Percentiles rank a stretch among this genome's conserved stretches.
Evolutionary conservation across 352 stramenopile species (phyloP).

Genomic region (Phytopythium ostracodes): DNA sequence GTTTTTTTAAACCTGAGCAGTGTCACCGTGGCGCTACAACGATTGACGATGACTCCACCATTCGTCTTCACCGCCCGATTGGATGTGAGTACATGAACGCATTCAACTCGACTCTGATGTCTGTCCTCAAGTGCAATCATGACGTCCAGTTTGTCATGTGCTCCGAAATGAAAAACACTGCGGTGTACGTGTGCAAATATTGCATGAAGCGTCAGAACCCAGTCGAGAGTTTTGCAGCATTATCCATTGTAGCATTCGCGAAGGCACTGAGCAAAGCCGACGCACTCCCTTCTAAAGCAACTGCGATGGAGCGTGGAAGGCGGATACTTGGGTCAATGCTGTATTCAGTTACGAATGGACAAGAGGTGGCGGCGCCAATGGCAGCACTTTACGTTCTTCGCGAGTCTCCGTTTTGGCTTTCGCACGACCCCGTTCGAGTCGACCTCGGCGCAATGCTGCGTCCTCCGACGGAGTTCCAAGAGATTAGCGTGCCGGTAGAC

Average conservation of each 20-base stretch:
- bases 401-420: constrained; percentile 18
- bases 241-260: constrained; percentile 12
- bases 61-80: constrained; percentile 9
- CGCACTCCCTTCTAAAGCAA: constrained; percentile 4
- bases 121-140: constrained; percentile 24
- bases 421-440: constrained; percentile 9
- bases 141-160: constrained; percentile 16
- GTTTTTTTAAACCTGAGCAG: constrained; percentile 20
- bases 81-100: constrained; percentile 27
- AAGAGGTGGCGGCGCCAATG: constrained; percentile 16
- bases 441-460: constrained; percentile 5
- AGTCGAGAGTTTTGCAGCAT: constrained; percentile 16
- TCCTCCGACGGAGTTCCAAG: background rate
- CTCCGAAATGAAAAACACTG: constrained; percentile 10
- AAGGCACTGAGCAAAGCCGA: constrained; percentile 8
- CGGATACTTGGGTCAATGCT: constrained; percentile 15
- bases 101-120: constrained; percentile 17
- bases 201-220: constrained; percentile 22
- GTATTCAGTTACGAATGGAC: constrained; percentile 12
- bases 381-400: constrained; percentile 13
- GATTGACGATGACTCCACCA: background rate
- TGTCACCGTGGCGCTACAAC: background rate
- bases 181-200: constrained; percentile 24
- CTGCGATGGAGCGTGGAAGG: constrained; percentile 8
- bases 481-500: background rate